phyloP scores from a whole-genome alignment of 768 basidiomycete species.

The Fomitopsis pulvina region DNA sequence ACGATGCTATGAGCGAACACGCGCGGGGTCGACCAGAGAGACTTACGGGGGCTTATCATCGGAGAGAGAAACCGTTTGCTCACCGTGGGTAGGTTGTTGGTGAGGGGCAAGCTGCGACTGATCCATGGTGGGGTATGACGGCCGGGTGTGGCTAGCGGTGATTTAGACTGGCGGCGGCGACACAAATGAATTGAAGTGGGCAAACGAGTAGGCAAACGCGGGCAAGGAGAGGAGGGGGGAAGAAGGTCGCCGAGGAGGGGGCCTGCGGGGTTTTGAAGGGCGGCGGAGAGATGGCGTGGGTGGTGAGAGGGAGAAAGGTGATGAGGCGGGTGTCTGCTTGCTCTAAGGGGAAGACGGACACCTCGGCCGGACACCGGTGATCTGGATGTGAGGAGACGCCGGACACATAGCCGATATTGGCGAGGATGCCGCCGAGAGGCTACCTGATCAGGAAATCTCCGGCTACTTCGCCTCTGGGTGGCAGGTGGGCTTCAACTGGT shows the following conservation, averaged over 20 bases:
- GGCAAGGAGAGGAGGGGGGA: not conserved
- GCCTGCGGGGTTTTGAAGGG: not conserved
- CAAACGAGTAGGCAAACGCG: not conserved
- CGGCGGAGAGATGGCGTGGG: constrained; percentile 1
- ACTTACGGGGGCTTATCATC: constrained; percentile 5
- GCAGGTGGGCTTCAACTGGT: not conserved
- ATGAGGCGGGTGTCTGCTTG: not conserved
- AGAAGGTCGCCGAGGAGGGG: not conserved
- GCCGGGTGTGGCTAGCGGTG: constrained; percentile 4
- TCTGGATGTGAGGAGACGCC: not conserved
- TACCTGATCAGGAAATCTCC: not conserved
- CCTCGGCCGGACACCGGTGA: not conserved
- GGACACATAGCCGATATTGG: not conserved
- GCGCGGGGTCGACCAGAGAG: not conserved
- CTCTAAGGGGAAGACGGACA: not conserved
- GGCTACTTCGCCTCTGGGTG: not conserved
- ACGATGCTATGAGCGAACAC: not conserved
- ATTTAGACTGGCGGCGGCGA: not conserved
- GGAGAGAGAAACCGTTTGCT: not conserved
- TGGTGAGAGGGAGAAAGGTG: not conserved
- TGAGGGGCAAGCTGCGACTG: not conserved
- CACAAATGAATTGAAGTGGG: not conserved
- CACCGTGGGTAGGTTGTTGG: not conserved
- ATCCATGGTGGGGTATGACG: constrained; percentile 11
- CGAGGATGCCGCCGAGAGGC: not conserved